Percentiles rank a stretch among this genome's conserved stretches.
These are phyloP conservation scores for Talaromyces nanjingensis DNA, from an alignment of 495 filamentous ascomycete genomes.

Conservation along the genomic window DNA sequence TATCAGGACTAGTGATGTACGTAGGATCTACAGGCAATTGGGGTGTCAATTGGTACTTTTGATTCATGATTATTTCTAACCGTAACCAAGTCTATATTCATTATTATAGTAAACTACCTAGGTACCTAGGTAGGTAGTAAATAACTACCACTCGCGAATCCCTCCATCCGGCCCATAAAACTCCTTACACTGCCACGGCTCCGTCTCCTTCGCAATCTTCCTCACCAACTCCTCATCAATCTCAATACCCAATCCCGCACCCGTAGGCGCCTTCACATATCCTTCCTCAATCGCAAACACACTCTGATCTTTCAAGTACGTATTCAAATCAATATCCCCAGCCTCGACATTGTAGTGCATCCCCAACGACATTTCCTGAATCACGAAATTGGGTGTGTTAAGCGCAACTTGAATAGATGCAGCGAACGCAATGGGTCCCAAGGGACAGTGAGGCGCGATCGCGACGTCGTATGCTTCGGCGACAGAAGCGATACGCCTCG, in stretches of 20 bases:
- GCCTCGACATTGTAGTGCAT: slow-evolving; percentile 67
- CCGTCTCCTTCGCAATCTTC: slow-evolving; percentile 40
- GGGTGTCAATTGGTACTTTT: neutral
- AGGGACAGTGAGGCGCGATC: slow-evolving; percentile 69
- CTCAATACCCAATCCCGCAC: slow-evolving; percentile 67
- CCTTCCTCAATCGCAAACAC: slow-evolving; percentile 62
- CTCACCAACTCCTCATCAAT: slow-evolving; percentile 64
- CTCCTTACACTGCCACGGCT: slow-evolving; percentile 51
- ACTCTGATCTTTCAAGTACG: slow-evolving; percentile 54
- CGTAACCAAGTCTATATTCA: neutral
- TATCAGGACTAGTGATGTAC: no score
- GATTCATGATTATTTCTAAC: neutral
- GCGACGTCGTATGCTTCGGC: slow-evolving; percentile 74
- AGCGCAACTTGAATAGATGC: slow-evolving; percentile 65
- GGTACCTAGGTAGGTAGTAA: no score
- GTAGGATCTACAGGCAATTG: neutral
- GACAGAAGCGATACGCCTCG: slow-evolving; percentile 64
- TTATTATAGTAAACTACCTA: neutral
- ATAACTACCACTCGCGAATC: slow-evolving; percentile 62
- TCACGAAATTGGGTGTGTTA: slow-evolving; percentile 61
- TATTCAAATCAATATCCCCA: slow-evolving; percentile 58
- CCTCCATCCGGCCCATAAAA: slow-evolving; percentile 67
- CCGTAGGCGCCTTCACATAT: slow-evolving; percentile 54
- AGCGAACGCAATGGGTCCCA: slow-evolving; percentile 69
- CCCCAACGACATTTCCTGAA: slow-evolving; percentile 75